Evolutionary conservation across 441 rosid species (phyloP).

Genomic region (Theobroma grandiflorum): DNA sequence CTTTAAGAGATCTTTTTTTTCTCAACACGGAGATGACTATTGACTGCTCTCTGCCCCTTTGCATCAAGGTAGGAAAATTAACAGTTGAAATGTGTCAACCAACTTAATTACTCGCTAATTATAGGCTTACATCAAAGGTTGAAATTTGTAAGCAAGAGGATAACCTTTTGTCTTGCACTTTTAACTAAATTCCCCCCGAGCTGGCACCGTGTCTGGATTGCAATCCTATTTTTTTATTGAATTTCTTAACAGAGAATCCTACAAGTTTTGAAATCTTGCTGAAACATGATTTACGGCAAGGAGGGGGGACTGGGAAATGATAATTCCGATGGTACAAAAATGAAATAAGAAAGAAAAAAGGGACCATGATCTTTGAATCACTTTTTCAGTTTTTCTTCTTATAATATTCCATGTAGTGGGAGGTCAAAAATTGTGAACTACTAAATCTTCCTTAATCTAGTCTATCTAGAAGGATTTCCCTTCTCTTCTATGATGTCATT

Average conservation of each 20-base stretch:
- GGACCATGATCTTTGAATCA: not conserved
- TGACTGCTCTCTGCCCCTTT: not conserved
- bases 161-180: not conserved
- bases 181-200: not conserved
- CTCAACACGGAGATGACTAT: not conserved
- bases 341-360: not conserved
- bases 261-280: not conserved
- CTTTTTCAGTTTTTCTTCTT: not conserved
- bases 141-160: not conserved
- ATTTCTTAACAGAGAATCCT: not conserved
- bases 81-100: not conserved
- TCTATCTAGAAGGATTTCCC: not conserved
- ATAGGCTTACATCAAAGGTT: not conserved
- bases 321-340: not conserved
- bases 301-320: not conserved
- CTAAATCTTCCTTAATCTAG: not conserved
- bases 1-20: not conserved
- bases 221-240: not conserved
- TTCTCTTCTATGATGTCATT: not conserved
- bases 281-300: not conserved
- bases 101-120: not conserved
- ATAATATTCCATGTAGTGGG: not conserved
- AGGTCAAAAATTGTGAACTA: slow-evolving; percentile 11
- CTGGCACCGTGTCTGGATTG: not conserved
- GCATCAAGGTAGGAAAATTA: not conserved